A percentile compares a stretch with the other conserved stretches of the same genome.
Conservation (phyloP, 1,139 yeast genomes). For the Saccharomyces hybrid region DNA sequence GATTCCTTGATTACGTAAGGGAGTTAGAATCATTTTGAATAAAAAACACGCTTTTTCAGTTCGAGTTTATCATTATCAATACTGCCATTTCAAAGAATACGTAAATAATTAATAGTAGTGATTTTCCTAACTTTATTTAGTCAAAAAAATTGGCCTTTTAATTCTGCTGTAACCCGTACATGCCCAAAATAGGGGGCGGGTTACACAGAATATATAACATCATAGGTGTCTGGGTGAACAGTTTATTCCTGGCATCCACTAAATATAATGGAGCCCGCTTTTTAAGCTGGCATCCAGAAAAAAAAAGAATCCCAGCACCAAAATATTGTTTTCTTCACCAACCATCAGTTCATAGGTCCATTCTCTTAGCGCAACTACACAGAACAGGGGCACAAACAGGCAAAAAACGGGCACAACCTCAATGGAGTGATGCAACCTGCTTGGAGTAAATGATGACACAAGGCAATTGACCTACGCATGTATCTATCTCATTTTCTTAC, state of each 20-base stretch:
- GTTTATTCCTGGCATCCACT: background rate
- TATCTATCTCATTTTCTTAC: background rate
- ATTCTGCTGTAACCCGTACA: background rate
- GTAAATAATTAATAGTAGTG: background rate
- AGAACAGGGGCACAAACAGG: background rate
- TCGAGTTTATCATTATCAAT: background rate
- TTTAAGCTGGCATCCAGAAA: background rate
- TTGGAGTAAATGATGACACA: background rate
- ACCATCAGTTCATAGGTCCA: background rate
- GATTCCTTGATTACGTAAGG: slow-evolving; percentile 22
- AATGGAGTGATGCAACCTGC: background rate
- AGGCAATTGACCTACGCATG: background rate
- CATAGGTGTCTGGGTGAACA: background rate
- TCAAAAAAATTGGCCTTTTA: background rate
- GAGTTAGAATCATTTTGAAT: slow-evolving; percentile 12
- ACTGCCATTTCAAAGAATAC: background rate
- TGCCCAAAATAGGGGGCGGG: background rate
- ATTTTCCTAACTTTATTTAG: background rate
- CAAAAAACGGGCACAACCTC: background rate
- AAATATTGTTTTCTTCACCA: background rate
- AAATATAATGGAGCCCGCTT: background rate
- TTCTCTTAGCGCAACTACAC: background rate
- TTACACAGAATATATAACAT: background rate
- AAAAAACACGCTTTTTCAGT: background rate
- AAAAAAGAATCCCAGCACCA: slow-evolving; percentile 1